phyloP scores from a whole-genome alignment of 1,284 basidiomycete genomes.

The Microbotryomycetes sp. region DNA sequence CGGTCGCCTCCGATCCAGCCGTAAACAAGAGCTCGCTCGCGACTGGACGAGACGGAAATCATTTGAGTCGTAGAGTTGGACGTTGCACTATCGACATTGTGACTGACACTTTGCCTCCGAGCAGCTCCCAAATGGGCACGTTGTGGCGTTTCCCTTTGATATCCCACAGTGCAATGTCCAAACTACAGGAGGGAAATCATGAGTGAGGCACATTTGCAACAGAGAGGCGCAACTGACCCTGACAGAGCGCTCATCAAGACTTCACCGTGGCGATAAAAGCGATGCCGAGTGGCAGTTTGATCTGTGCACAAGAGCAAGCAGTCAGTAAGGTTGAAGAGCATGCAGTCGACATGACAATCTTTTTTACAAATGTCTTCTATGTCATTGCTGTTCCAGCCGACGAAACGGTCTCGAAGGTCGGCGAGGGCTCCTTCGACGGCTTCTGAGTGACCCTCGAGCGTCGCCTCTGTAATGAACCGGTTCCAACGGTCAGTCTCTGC shows the following conservation, averaged over 20 bases:
- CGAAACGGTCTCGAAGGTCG: conserved; percentile 56
- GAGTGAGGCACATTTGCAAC: background rate
- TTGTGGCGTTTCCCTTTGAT: conserved; percentile 71
- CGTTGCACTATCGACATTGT: conserved; percentile 40
- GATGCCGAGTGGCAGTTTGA: conserved; percentile 55
- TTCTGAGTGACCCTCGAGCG: conserved; percentile 64
- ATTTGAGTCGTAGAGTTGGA: conserved; percentile 49
- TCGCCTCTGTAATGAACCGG: conserved; percentile 49
- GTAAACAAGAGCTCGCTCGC: conserved; percentile 35
- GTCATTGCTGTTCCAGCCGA: conserved; percentile 58
- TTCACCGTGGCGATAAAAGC: conserved; percentile 66
- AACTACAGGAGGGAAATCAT: conserved; percentile 48
- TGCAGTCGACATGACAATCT: background rate
- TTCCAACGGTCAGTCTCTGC: background rate
- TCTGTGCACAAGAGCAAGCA: conserved; percentile 1
- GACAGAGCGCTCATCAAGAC: conserved; percentile 56
- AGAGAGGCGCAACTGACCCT: conserved; percentile 27
- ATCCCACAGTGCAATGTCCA: conserved; percentile 58
- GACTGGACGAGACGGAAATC: background rate
- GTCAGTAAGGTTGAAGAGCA: background rate
- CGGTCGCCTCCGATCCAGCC: conserved; percentile 66
- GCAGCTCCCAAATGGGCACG: conserved; percentile 64
- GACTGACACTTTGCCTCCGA: conserved; percentile 61
- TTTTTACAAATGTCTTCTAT: conserved; percentile 56
- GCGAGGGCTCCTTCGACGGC: conserved; percentile 63